Conservation (phyloP, 1,284 basidiomycete species). For the Cutaneotrichosporon cutaneum region DNA sequence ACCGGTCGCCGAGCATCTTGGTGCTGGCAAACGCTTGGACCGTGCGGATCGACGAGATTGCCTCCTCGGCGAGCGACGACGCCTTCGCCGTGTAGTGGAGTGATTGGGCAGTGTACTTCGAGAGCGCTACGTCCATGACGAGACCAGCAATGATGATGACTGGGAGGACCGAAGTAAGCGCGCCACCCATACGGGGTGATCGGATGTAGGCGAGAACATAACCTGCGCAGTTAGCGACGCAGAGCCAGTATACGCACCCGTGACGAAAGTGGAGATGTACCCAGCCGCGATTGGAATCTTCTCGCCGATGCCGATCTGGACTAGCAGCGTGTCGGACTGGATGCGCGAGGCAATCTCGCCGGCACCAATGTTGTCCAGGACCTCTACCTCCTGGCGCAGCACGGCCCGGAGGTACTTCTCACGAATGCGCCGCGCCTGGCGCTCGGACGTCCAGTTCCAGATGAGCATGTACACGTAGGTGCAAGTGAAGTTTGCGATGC, state of each 20-base stretch:
- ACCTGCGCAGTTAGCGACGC: constrained; percentile 42
- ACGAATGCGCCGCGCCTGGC: constrained; percentile 74
- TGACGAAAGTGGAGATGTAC: constrained; percentile 61
- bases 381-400: constrained; percentile 52
- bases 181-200: constrained; percentile 81
- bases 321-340: constrained; percentile 67
- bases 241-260: constrained; percentile 46
- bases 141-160: constrained; percentile 74
- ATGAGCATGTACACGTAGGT: constrained; percentile 70
- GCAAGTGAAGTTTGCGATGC: constrained; percentile 54
- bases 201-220: constrained; percentile 63
- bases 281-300: constrained; percentile 64
- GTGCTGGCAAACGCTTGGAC: constrained; percentile 91
- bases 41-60: constrained; percentile 60
- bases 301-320: constrained; percentile 85
- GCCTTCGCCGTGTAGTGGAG: constrained; percentile 76
- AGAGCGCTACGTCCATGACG: constrained; percentile 40
- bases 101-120: constrained; percentile 54
- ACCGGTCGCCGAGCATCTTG: constrained; percentile 65
- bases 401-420: constrained; percentile 54
- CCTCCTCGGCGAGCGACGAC: constrained; percentile 88
- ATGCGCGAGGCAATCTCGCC: constrained; percentile 95
- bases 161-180: constrained; percentile 80
- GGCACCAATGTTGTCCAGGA: constrained; percentile 80
- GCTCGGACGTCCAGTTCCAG: constrained; percentile 87